These are phyloP conservation scores for Hypholoma sublateritium DNA, from an alignment of 768 basidiomycete species.

Conservation along the genomic window DNA sequence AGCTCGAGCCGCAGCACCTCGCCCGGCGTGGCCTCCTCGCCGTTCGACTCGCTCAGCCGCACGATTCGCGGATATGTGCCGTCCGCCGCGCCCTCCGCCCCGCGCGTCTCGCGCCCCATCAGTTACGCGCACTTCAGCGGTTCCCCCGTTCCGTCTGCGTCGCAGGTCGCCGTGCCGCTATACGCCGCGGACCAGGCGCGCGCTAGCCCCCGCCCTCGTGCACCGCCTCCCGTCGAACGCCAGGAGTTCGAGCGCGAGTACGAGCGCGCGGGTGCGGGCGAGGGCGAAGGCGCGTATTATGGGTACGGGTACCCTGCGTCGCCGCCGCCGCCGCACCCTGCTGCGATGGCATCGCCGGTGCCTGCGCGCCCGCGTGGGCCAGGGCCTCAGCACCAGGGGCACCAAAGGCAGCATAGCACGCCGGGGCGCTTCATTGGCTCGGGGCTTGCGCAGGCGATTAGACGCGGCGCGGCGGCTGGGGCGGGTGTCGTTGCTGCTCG, in stretches of 20 bases:
- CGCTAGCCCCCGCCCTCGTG: not conserved
- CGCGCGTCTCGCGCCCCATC: slow-evolving; percentile 48
- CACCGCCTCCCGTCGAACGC: not conserved
- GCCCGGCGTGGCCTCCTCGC: slow-evolving; percentile 27
- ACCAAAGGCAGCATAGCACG: not conserved
- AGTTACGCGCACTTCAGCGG: slow-evolving; percentile 45
- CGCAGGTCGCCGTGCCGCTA: not conserved
- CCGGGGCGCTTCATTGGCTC: slow-evolving; percentile 10
- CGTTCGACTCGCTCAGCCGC: slow-evolving; percentile 51
- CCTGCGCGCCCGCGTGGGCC: not conserved
- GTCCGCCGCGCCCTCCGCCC: slow-evolving; percentile 43
- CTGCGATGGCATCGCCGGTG: not conserved
- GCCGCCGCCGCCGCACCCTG: slow-evolving; percentile 6
- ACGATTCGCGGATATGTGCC: slow-evolving; percentile 46
- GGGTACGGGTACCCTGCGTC: slow-evolving; percentile 8
- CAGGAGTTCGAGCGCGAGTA: slow-evolving; percentile 27
- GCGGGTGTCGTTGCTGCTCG: not conserved
- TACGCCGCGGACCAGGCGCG: not conserved
- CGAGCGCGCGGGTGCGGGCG: slow-evolving; percentile 15
- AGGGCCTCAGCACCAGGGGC: not conserved
- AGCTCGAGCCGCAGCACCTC: not conserved
- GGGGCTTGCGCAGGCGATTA: slow-evolving; percentile 23
- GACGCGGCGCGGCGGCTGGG: slow-evolving; percentile 11
- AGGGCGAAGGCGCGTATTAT: slow-evolving; percentile 4
- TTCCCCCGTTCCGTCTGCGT: slow-evolving; percentile 7